Evolutionary conservation across 2,329 filamentous ascomycete species (phyloP).

Genomic region (Cryphonectria carpinicola): DNA sequence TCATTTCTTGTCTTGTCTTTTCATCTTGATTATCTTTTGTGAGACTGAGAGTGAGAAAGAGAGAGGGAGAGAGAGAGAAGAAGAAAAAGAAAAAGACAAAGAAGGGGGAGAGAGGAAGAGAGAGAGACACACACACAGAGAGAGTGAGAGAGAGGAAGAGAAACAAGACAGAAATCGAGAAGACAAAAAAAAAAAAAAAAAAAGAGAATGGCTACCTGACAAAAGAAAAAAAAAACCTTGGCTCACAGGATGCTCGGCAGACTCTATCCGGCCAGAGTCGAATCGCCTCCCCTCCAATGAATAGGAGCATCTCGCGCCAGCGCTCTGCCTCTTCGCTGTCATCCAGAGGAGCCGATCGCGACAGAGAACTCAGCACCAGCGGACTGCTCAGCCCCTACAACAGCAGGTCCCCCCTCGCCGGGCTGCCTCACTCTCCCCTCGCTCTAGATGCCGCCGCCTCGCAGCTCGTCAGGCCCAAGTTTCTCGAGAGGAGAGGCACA

Average conservation of each 20-base stretch:
- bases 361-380: conserved; percentile 27
- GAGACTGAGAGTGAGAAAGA: background rate
- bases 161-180: background rate
- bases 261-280: conserved; percentile 18
- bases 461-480: conserved; percentile 24
- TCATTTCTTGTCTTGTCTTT: background rate
- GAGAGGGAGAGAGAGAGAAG: background rate
- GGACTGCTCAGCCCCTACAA: conserved; percentile 29
- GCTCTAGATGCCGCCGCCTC: conserved; percentile 27
- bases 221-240: background rate
- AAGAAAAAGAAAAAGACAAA: background rate
- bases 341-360: conserved; percentile 26
- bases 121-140: background rate
- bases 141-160: background rate
- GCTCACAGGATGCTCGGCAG: conserved; percentile 17
- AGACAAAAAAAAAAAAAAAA: background rate
- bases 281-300: conserved; percentile 26
- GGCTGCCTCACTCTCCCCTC: conserved; percentile 25
- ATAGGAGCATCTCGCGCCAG: conserved; percentile 29
- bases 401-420: conserved; percentile 29
- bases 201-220: conserved; percentile 10
- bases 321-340: conserved; percentile 31
- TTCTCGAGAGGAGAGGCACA: conserved; percentile 25
- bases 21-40: background rate
- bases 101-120: background rate